phyloP scores from a whole-genome alignment of 495 filamentous ascomycete species.

The Penicillium antarcticum region DNA sequence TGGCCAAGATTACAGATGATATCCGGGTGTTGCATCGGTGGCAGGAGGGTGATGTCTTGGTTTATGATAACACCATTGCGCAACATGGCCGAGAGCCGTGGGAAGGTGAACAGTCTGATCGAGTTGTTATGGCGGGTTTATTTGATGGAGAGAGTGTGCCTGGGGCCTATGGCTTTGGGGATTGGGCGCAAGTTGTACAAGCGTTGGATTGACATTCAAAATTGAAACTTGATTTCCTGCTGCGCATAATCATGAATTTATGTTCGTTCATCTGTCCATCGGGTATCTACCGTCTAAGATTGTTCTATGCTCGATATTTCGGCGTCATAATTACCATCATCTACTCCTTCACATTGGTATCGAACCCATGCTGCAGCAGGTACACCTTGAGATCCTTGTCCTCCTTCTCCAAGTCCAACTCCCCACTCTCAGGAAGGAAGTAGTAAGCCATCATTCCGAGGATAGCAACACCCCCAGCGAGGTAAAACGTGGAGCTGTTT shows the following conservation, averaged over 20 bases:
- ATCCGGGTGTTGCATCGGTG: slow-evolving; percentile 44
- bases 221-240: neutral
- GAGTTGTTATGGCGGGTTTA: slow-evolving; percentile 43
- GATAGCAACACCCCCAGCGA: slow-evolving; percentile 27
- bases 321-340: too few relatives aligned
- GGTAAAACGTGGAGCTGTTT: slow-evolving; percentile 30
- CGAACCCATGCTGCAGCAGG: slow-evolving; percentile 24
- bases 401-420: slow-evolving; percentile 29
- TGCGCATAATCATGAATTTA: too few relatives aligned
- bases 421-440: slow-evolving; percentile 32
- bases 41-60: slow-evolving; percentile 39
- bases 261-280: too few relatives aligned
- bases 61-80: slow-evolving; percentile 46
- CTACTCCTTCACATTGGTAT: neutral
- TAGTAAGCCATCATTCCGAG: slow-evolving; percentile 30
- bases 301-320: too few relatives aligned
- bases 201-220: slow-evolving; percentile 16
- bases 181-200: slow-evolving; percentile 46
- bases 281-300: too few relatives aligned
- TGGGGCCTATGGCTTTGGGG: slow-evolving; percentile 38
- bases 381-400: slow-evolving; percentile 25
- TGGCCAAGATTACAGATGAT: slow-evolving; percentile 48
- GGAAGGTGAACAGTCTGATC: slow-evolving; percentile 42
- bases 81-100: slow-evolving; percentile 48
- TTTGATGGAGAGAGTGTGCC: slow-evolving; percentile 42